Base-by-base conservation (phyloP, 1,139 yeast species). In the Candida tetrigidarum region DNA sequence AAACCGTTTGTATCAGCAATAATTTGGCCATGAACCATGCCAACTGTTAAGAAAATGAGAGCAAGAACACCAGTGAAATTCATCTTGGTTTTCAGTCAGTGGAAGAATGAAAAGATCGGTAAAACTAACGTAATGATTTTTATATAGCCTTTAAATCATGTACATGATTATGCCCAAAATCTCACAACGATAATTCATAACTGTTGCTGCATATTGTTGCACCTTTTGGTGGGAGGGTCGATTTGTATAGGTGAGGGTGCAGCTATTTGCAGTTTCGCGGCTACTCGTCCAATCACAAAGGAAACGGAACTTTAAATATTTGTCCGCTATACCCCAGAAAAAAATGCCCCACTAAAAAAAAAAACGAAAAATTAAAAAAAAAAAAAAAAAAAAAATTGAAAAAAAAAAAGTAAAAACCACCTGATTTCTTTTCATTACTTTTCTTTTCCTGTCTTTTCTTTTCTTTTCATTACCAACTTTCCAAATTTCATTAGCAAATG, bases 301-400 rank as follows among this genome's bases (percentile, higher is more conserved):
- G 12, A 19, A 8, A 3, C 35, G 36, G 11, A 11, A 11, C 20
- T n/a, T 19, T 9, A 8, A 18, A 10, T 15, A 18, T 3, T 23
- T 16, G 20, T 37, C 8, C 22, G 27, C 25, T n/a, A 19, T 14
- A 23, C 27, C 37, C 26, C 37, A 22, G 37, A 23, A 35, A 35
- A 71, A 71, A 76, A 67, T 76, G 75, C 75, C 76, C 77, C 77
- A 69, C 76, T 76, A 76, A 65, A 69, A 76, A 71, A 18, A 28
- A 27, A 27, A 27, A n/a, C 6, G 12, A 27, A 28, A 28, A 29
- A 15, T n/a, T n/a, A 19, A 33, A 33, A n/a, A 71, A 30, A 30
- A 30, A 30, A 30, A 10, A 6, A 30, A 30, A 32, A 32, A 32
- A n/a, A 32, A 32, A 32, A 32, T 67, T 76, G 75, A 71, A 30